Evolutionary conservation across 164 flowering plant species (phyloP).

Genomic region (Paratinospora sagittata): DNA sequence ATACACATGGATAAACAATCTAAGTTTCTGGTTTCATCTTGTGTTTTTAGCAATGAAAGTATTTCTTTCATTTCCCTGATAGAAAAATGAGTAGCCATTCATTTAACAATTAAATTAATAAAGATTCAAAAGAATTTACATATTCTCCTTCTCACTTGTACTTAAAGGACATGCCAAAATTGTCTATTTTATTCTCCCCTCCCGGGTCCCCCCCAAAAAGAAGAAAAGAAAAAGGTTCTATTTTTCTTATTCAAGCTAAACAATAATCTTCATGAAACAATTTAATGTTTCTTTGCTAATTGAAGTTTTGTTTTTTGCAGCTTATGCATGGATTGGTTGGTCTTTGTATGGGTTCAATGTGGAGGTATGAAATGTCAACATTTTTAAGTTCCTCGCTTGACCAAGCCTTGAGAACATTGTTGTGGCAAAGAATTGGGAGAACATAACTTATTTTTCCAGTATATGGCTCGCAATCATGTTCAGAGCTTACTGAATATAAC

Average conservation of each 20-base stretch:
- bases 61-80: background rate
- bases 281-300: background rate
- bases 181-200: too few relatives aligned
- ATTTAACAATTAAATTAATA: background rate
- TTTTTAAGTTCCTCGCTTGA: background rate
- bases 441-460: background rate
- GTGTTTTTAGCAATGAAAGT: background rate
- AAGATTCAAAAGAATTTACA: background rate
- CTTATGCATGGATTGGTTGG: constrained; percentile 89
- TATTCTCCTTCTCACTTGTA: too few relatives aligned
- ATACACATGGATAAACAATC: background rate
- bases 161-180: too few relatives aligned
- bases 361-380: constrained; percentile 60
- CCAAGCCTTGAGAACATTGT: background rate
- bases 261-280: background rate
- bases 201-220: background rate
- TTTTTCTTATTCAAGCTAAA: background rate
- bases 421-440: background rate
- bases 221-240: background rate
- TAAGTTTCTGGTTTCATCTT: background rate
- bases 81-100: background rate
- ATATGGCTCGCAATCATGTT: background rate
- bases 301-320: constrained; percentile 34
- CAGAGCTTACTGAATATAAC: background rate
- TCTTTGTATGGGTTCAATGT: constrained; percentile 75